Conservation (phyloP, 345 rosid species). For the Populus ilicifolia region DNA sequence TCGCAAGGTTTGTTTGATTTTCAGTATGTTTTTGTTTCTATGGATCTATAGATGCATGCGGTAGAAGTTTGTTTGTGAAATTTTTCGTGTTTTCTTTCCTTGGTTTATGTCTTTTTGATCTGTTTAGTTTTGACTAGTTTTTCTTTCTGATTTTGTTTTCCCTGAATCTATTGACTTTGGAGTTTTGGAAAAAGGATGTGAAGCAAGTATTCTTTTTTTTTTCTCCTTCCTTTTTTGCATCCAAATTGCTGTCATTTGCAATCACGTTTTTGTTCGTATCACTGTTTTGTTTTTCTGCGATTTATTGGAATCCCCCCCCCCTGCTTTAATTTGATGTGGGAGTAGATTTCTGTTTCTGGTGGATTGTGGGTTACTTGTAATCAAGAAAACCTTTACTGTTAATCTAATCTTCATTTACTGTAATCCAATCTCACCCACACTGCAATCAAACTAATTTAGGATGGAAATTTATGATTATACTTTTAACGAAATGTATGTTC, state of each 20-base stretch:
- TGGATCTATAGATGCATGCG: constrained; percentile 10
- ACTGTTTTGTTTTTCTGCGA: background rate
- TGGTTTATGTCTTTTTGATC: background rate
- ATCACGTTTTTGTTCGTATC: background rate
- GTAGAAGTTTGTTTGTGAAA: background rate
- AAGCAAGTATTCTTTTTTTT: background rate
- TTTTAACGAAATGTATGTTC: background rate
- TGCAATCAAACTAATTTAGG: background rate
- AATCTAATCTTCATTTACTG: background rate
- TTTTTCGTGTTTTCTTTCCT: background rate
- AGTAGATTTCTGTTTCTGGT: background rate
- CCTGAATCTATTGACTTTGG: background rate
- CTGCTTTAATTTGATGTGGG: background rate
- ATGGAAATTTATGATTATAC: background rate
- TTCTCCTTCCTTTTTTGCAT: background rate
- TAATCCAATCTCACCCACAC: background rate
- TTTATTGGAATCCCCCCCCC: too few species aligned
- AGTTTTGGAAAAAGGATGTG: too few species aligned
- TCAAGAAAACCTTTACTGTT: too few species aligned
- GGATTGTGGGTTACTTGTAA: background rate
- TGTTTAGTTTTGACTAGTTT: background rate
- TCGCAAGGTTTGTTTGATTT: constrained; percentile 25
- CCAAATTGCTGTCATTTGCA: background rate
- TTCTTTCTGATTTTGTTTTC: background rate
- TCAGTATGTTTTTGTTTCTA: background rate